These are phyloP conservation scores for Suillus plorans DNA, from an alignment of 768 basidiomycete genomes.

Conservation along the genomic window DNA sequence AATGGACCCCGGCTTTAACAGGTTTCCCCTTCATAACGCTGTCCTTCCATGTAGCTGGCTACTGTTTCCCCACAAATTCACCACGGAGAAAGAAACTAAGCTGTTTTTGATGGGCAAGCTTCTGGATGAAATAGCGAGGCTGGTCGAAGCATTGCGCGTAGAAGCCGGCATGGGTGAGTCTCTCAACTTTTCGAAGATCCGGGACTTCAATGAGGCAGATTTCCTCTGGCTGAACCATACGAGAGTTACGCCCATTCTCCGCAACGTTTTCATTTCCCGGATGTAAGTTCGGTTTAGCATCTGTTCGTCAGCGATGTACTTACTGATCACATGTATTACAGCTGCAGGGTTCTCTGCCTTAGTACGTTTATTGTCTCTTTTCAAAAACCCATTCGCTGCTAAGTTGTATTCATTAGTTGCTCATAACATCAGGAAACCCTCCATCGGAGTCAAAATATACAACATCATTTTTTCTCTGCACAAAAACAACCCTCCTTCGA, in stretches of 20 bases:
- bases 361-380: conserved; percentile 33
- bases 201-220: background rate
- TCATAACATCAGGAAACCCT: conserved; percentile 27
- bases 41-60: conserved; percentile 60
- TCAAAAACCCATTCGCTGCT: background rate
- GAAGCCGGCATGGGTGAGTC: conserved; percentile 29
- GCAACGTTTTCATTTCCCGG: conserved; percentile 44
- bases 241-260: conserved; percentile 20
- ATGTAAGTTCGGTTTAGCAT: conserved; percentile 36
- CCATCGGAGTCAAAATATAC: conserved; percentile 7
- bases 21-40: conserved; percentile 39
- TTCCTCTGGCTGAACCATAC: conserved; percentile 11
- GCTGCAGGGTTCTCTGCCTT: conserved; percentile 48
- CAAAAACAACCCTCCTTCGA: background rate
- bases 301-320: background rate
- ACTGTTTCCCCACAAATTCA: conserved; percentile 19
- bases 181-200: background rate
- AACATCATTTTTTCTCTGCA: conserved; percentile 13
- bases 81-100: conserved; percentile 8
- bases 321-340: conserved; percentile 19
- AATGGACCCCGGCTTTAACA: conserved; percentile 10
- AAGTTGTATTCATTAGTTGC: conserved; percentile 25
- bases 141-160: conserved; percentile 31
- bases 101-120: conserved; percentile 10
- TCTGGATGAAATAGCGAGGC: conserved; percentile 16